A percentile compares a stretch with the other conserved stretches of the same genome.
phyloP scores from a whole-genome alignment of 2,329 filamentous ascomycete genomes.

The Tympanopsis confertula region DNA sequence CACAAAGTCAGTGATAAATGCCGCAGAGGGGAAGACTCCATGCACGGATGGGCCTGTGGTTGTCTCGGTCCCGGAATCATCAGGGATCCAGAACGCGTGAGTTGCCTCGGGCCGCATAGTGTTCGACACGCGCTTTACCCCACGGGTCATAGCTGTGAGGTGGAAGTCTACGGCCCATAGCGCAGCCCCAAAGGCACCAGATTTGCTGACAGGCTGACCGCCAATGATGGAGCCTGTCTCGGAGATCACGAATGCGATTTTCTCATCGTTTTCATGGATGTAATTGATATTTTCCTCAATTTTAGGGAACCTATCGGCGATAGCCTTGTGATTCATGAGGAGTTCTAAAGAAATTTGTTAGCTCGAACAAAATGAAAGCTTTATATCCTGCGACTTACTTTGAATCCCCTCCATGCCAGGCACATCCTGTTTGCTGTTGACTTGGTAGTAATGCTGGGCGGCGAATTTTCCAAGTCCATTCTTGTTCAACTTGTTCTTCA shows the following conservation, averaged over 20 bases:
- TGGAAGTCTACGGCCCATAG: too few relatives aligned
- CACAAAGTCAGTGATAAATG: constrained; percentile 10
- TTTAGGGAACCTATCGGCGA: constrained; percentile 1
- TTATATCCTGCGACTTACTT: too few relatives aligned
- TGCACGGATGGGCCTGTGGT: constrained; percentile 8
- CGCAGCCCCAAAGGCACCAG: too few relatives aligned
- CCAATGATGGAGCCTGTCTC: too few relatives aligned
- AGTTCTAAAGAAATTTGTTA: constrained; percentile 3
- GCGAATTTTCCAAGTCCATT: constrained; percentile 2
- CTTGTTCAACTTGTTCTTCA: constrained; percentile 3
- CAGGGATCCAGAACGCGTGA: constrained; percentile 8
- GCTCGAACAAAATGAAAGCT: too few relatives aligned
- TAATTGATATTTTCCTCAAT: too few relatives aligned
- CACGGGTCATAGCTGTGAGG: constrained; percentile 7
- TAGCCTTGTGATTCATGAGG: constrained; percentile 4
- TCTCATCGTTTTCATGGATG: too few relatives aligned
- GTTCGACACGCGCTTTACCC: constrained; percentile 8
- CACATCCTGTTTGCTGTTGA: neutral
- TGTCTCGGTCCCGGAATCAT: neutral
- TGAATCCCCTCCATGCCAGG: too few relatives aligned
- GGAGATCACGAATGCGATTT: too few relatives aligned
- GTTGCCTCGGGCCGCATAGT: constrained; percentile 7
- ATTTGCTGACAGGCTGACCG: too few relatives aligned
- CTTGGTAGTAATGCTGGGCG: constrained; percentile 5
- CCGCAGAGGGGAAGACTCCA: constrained; percentile 6